Evolutionary conservation across 768 basidiomycete species (phyloP).

Genomic region (Hypholoma sublateritium): DNA sequence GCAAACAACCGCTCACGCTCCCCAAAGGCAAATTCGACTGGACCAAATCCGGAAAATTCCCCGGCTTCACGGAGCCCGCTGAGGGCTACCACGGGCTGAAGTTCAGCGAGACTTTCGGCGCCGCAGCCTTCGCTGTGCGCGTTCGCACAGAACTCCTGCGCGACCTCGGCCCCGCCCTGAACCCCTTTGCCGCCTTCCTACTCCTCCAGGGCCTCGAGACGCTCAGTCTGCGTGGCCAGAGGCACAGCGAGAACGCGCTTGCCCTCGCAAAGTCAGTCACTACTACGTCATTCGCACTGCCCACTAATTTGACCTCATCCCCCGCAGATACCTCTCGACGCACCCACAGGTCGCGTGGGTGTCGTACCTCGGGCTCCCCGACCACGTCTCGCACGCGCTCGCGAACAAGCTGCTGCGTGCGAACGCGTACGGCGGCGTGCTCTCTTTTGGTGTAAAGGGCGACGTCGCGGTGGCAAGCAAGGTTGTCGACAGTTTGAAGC

Average conservation of each 20-base stretch:
- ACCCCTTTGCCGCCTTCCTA: constrained; percentile 74
- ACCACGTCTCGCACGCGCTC: constrained; percentile 58
- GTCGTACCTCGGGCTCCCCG: constrained; percentile 68
- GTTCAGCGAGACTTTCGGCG: constrained; percentile 66
- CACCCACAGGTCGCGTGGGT: constrained; percentile 76
- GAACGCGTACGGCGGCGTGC: constrained; percentile 65
- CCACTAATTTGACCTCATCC: constrained; percentile 8
- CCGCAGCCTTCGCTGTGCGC: constrained; percentile 63
- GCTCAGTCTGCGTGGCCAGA: constrained; percentile 65
- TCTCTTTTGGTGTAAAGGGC: constrained; percentile 78
- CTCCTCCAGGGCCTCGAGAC: constrained; percentile 82
- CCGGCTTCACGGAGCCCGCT: constrained; percentile 69
- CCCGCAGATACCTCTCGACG: constrained; percentile 51
- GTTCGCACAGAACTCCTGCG: constrained; percentile 64
- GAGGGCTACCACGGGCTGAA: constrained; percentile 76
- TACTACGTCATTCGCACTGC: background rate
- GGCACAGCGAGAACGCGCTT: constrained; percentile 72
- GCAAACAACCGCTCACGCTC: background rate
- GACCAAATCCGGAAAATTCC: constrained; percentile 66
- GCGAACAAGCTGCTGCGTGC: constrained; percentile 58
- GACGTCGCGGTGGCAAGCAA: constrained; percentile 48
- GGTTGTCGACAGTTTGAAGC: constrained; percentile 67
- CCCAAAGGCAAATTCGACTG: constrained; percentile 69
- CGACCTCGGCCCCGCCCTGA: constrained; percentile 64
- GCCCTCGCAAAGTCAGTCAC: constrained; percentile 52